Base-by-base conservation (phyloP, 1,139 yeast genomes). In the Blastobotrys elegans region DNA sequence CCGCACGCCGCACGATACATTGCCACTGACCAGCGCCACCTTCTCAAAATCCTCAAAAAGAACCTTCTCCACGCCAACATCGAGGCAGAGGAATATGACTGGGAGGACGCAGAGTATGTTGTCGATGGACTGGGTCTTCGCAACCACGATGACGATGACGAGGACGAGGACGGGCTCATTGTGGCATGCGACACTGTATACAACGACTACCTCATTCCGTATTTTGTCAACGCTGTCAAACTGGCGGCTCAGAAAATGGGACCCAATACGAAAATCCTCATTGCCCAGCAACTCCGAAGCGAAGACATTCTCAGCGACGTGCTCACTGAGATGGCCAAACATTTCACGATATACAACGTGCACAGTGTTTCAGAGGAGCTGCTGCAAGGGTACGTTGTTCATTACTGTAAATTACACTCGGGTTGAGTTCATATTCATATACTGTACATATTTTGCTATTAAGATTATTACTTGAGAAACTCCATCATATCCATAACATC, bases 131-230 rank as follows among this genome's bases (percentile, higher is more conserved):
- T 53, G 21, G 21, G 36, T 5, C 37, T 38, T 18, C 14, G 24
- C 43, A 2, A 46, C 40, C 16, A 2, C 14, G 29, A 40, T 2
- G 40, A 49, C n/a, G 57, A n/a, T n/a, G 18, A 29, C 43, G 2
- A 46, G 40, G 14, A 2, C 14, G 29, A 40, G 3, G 40, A 49
- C n/a, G 57, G 63, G 31, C 38, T 77, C 17, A 66, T 84, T 2
- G 57, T 84, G 14, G 86, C 88, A 0, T 79, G 84, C 57, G 94
- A 84, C 60, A 79, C 88, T 8, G 72, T 84, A 4, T 84, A 84
- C 65, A 84, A 84, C 57, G 85, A 79, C 50, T 81, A 69, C 54
- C 66, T 84, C 39, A 72, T 82, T 1, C 75, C 74, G 0, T 75
- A 68, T 45, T 75, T 84, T 49, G 64, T 80, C 4, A 62, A 62